These are phyloP conservation scores for Phialophora chinensis DNA, from an alignment of 2,329 filamentous ascomycete species.

Conservation along the genomic window DNA sequence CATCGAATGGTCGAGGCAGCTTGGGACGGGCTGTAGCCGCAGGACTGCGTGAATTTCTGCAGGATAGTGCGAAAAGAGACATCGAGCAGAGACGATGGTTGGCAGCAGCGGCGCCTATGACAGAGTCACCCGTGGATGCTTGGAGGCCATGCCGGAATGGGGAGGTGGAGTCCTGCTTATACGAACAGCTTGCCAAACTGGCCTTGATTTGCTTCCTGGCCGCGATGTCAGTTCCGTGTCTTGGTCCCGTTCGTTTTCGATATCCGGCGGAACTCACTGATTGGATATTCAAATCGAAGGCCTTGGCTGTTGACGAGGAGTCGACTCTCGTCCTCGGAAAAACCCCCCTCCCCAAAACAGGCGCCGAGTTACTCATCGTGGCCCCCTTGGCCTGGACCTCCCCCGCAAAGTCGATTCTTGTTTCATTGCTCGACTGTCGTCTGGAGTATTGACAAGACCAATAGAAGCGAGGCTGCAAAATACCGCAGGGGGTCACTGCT, in stretches of 20 bases:
- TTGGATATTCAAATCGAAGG: background rate
- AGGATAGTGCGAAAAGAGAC: background rate
- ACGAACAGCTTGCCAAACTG: background rate
- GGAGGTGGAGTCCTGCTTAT: slow-evolving; percentile 5
- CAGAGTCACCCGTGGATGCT: background rate
- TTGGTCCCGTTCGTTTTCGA: background rate
- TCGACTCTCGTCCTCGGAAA: background rate
- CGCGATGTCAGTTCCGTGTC: background rate
- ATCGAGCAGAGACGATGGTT: background rate
- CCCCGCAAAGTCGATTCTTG: background rate
- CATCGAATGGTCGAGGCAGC: background rate
- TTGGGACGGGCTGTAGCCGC: background rate
- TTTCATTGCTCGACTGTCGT: background rate
- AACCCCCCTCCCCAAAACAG: background rate
- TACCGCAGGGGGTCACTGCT: background rate
- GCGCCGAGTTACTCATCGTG: background rate
- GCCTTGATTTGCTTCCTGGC: background rate
- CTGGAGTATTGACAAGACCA: background rate
- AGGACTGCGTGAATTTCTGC: background rate
- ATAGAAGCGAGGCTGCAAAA: background rate
- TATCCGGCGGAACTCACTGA: background rate
- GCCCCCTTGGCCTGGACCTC: background rate
- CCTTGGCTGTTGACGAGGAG: background rate
- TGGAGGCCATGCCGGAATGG: background rate
- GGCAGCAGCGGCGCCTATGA: background rate